A percentile compares a stretch with the other conserved stretches of the same genome.
These are phyloP conservation scores for Thoreauomyces humboldtii DNA, from an alignment of 192 early-diverging fungal species.

Conservation along the genomic window DNA sequence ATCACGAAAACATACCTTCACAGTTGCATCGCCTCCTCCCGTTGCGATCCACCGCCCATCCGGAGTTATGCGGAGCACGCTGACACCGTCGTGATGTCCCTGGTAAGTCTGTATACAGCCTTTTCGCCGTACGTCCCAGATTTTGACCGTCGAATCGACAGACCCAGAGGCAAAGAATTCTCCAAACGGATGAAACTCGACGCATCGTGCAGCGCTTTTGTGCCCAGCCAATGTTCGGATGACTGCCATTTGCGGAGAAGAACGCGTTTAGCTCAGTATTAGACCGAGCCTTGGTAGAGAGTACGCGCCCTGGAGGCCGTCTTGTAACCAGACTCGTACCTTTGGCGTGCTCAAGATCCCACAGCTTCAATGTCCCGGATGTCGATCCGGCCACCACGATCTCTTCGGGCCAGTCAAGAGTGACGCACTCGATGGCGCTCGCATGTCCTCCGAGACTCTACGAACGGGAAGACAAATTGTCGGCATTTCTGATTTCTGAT, in stretches of 20 bases:
- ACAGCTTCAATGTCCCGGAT: constrained; percentile 55
- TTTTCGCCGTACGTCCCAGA: constrained; percentile 63
- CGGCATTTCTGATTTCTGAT: too few species aligned
- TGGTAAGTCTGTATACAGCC: constrained; percentile 63
- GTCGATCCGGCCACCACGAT: constrained; percentile 54
- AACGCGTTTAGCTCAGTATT: too few species aligned
- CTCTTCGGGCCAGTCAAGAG: constrained; percentile 60
- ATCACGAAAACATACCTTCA: constrained; percentile 44
- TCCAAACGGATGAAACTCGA: constrained; percentile 68
- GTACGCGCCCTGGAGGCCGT: background rate
- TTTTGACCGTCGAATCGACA: constrained; percentile 48
- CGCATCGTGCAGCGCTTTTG: constrained; percentile 31
- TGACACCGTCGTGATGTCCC: constrained; percentile 36
- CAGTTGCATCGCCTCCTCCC: constrained; percentile 42
- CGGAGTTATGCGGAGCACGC: constrained; percentile 49
- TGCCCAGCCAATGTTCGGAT: constrained; percentile 59
- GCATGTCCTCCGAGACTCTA: constrained; percentile 50
- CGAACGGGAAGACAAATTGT: too few species aligned
- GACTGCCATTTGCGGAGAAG: constrained; percentile 26
- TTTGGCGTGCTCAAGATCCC: constrained; percentile 63
- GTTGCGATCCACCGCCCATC: constrained; percentile 63
- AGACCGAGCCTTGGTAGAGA: too few species aligned
- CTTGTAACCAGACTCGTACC: constrained; percentile 18
- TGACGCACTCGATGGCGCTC: constrained; percentile 47
- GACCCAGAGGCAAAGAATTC: constrained; percentile 68